Base-by-base conservation (phyloP, 192 early-diverging fungal species). In the Coemansia asiatica region DNA sequence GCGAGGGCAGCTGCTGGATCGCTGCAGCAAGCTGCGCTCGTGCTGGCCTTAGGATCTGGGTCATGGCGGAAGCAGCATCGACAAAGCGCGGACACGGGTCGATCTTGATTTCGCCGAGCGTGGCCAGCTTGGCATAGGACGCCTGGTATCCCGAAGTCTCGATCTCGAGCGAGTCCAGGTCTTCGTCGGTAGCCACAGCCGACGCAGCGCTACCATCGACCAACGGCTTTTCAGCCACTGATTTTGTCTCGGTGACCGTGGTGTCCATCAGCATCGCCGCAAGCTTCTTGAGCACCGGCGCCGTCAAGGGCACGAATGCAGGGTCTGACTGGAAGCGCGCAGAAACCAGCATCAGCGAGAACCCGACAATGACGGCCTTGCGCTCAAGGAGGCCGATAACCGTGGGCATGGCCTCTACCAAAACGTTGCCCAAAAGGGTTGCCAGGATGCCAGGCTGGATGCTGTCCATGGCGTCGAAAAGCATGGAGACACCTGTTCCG, bases 121-220 rank as follows among this genome's bases (percentile, higher is more conserved):
- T 89, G 13, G 89, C 84, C 35, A 97, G 79, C 46, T 88, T 85
- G 4, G 93, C 81, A 81, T 90, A 97, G 35, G 89, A 87, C 19
- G 91, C 90, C 67, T 94, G 91, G 66, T 94, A 94, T 15, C 92
- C 92, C 0, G 86, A 82, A 8, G 91, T 90, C 57, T 94, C 92
- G 47, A 94, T 81, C 74, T 95, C 94, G 1, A 88, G 76, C 33
- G 84, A 80, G 57, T 87, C 84, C 28, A 90, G 75, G 26, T 85
- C 85, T 71, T 87, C 87, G 38, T 85, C 82, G 22, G 87, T 81
- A 15, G 83, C 85, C 16, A 60, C 68, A 18, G 66, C 65, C 27
- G 66, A 3, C 31, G 63, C 65, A 2, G 68, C 64, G 36, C 64
- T 71, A 51, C 57, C 65, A 23, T 69, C 72, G n/a, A 66, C 66